These are phyloP conservation scores for Lepidium aucheri DNA, from an alignment of 345 rosid species.

Conservation along the genomic window DNA sequence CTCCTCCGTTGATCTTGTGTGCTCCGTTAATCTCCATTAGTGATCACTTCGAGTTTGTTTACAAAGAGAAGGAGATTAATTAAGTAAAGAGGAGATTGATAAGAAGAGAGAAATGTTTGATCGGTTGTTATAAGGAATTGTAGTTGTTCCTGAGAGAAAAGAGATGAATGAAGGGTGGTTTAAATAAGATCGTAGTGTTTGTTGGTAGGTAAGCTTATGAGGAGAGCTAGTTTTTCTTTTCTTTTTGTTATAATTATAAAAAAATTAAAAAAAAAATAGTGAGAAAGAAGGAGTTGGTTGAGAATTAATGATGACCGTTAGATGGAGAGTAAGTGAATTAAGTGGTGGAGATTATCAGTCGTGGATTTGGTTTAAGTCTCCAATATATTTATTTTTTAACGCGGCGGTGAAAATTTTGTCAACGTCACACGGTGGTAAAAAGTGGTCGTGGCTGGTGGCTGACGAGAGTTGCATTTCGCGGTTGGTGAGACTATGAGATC, in stretches of 20 bases:
- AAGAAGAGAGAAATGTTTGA: neutral
- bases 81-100: neutral
- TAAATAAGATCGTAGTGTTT: slow-evolving; percentile 27
- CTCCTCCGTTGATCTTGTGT: neutral
- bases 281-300: slow-evolving; percentile 28
- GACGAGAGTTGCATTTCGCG: slow-evolving; percentile 23
- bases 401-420: slow-evolving; percentile 12
- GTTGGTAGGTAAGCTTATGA: slow-evolving; percentile 30
- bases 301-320: slow-evolving; percentile 23
- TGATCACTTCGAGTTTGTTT: too few species aligned
- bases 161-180: slow-evolving; percentile 21
- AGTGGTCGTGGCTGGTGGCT: slow-evolving; percentile 31
- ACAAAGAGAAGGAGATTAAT: too few species aligned
- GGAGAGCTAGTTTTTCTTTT: neutral
- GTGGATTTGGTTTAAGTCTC: slow-evolving; percentile 28
- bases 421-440: slow-evolving; percentile 24
- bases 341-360: slow-evolving; percentile 25
- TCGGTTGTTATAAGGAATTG: slow-evolving; percentile 15
- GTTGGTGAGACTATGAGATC: slow-evolving; percentile 26
- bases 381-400: neutral
- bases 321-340: slow-evolving; percentile 8
- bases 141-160: slow-evolving; percentile 24
- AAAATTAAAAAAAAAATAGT: too few species aligned
- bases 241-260: neutral
- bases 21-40: slow-evolving; percentile 24